phyloP scores from a whole-genome alignment of 768 basidiomycete species.

The Podaxis sp. region DNA sequence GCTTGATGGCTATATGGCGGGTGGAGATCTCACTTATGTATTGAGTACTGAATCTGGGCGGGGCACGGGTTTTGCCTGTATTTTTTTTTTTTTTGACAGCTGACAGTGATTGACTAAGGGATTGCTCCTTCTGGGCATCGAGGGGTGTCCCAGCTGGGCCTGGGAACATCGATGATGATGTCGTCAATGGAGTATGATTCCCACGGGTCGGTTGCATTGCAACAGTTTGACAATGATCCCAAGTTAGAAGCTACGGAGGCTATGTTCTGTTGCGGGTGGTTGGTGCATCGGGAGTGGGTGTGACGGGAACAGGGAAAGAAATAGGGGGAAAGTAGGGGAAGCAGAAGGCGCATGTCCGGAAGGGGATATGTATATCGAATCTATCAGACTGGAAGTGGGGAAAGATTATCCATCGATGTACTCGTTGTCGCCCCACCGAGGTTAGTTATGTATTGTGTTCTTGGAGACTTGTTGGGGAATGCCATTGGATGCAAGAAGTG shows the following conservation, averaged over 20 bases:
- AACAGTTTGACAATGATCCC: not conserved
- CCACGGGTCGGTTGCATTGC: not conserved
- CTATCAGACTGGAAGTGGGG: not conserved
- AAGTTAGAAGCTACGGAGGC: not conserved
- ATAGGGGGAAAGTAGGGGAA: not conserved
- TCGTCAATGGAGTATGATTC: not conserved
- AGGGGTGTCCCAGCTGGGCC: not conserved
- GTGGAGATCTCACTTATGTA: no score
- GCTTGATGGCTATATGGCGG: no score
- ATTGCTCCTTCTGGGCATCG: not conserved
- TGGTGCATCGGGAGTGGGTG: not conserved
- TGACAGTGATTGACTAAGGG: not conserved
- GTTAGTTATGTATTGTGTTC: not conserved
- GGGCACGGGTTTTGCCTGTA: not conserved
- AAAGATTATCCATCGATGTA: not conserved
- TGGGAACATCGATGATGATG: not conserved
- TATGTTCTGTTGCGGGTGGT: no score
- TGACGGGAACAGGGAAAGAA: not conserved
- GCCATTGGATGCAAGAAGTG: not conserved
- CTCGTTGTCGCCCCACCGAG: not conserved
- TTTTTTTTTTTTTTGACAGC: not conserved
- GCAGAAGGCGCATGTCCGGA: not conserved
- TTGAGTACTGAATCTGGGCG: not conserved
- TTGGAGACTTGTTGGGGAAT: not conserved
- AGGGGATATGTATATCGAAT: constrained; percentile 13